Percentiles rank a stretch among this genome's conserved stretches.
phyloP scores from a whole-genome alignment of 139 green algal species.

The Mychonastes homosphaera region DNA sequence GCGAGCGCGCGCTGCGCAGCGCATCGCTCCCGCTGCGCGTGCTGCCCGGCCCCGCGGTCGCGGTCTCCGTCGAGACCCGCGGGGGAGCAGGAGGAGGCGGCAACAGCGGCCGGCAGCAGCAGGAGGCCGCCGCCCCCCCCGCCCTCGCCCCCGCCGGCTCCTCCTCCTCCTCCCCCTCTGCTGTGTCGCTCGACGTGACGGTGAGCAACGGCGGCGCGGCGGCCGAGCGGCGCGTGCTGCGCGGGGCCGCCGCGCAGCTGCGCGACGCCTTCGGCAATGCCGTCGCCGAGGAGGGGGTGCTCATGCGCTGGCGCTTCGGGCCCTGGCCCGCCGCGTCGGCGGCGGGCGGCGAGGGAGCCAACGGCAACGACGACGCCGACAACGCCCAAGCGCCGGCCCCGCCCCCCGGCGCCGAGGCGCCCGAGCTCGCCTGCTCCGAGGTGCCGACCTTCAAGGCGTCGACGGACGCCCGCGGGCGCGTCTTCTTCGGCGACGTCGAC shows the following conservation, averaged over 20 bases:
- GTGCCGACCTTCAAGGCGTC: conserved; percentile 1
- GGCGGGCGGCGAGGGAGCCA: background rate
- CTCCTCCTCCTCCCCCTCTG: too few species aligned
- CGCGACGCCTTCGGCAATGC: conserved; percentile 40
- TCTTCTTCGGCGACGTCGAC: conserved; percentile 35
- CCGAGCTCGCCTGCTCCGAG: conserved; percentile 18
- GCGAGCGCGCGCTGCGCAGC: conserved; percentile 34
- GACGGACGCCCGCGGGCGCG: conserved; percentile 35
- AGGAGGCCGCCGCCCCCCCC: background rate
- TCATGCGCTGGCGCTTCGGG: conserved; percentile 20
- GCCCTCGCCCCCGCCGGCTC: background rate
- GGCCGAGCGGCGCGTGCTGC: conserved; percentile 32
- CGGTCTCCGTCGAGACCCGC: conserved; percentile 26
- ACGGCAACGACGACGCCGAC: background rate
- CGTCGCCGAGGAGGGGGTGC: conserved; percentile 15
- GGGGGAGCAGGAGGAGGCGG: too few species aligned
- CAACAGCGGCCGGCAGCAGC: too few species aligned
- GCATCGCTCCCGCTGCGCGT: conserved; percentile 27
- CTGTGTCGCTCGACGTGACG: background rate
- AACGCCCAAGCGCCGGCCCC: background rate
- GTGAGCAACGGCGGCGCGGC: conserved; percentile 18
- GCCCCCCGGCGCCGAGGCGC: conserved; percentile 12
- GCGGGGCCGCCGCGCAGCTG: conserved; percentile 37
- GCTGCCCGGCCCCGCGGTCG: conserved; percentile 19
- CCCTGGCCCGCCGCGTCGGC: background rate